Evolutionary conservation across 1,139 yeast species (phyloP), one percentile per base, ranked within the genome.

Genomic region (Pichia sp.): DNA sequence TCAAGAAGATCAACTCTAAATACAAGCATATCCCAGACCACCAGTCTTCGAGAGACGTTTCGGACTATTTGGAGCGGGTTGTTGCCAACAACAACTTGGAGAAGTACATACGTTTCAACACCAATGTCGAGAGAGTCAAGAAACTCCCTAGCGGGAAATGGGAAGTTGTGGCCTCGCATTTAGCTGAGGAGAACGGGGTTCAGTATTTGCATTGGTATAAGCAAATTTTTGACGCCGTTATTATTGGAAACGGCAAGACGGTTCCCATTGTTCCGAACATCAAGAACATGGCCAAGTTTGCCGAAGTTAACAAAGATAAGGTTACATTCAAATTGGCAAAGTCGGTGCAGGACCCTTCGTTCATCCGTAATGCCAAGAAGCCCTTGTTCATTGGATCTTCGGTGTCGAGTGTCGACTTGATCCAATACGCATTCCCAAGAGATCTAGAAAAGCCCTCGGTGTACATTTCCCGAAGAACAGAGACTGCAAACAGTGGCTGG

Each of bases 361-460:
- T 56, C 34, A 40, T 60, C 6, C 63, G 75, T 1, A 65, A 64
- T 31, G 72, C 71, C 53, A 72, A 78, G 61, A 74, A 73, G 34
- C 77, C 77, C 1, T 65, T 80, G 53, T 71, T 79, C 45, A 72
- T 80, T 46, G 85, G 84, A 3, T 78, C 81, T 0, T 73, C 80
- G 40, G 71, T 80, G 46, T 75, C 80, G 59, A 76, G 82, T 5
- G 70, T 77, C 46, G 82, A 80, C 62, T 65, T 79, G 11, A 67
- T 78, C 19, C 83, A 80, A 60, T 79, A 80, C 55, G 65, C 77
- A 8, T 69, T 70, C 29, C 80, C 81, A 1, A 66, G 74, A 8
- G 51, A 52, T 40, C 7, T 57, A 10, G 45, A 49, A 1, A 51
- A 51, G 6, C 54, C 57, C 4, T 44, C 61, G 2, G 43, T 59